Evolutionary conservation across 192 early-diverging fungal species (phyloP), one percentile per base, ranked within the genome.

Genomic region (Backusella mclennaniae): DNA sequence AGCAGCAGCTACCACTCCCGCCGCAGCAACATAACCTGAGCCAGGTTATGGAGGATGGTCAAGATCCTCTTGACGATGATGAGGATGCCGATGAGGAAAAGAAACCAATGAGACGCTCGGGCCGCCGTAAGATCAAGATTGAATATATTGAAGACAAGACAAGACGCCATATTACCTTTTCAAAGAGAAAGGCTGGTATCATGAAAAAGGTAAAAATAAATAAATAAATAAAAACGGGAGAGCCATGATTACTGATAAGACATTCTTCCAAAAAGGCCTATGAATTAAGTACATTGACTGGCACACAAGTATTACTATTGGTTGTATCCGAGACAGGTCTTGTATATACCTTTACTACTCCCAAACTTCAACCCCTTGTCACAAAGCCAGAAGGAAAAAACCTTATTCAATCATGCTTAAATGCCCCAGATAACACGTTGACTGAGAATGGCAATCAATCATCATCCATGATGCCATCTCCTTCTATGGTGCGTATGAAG

Each of bases 301-400:
- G 96, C 66, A 97, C 96, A 17, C 94, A 97, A 83, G 95, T 96
- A 17, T 84, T 97, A 36, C 87, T 97, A 42, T 80, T 97, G 42
- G 95, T 97, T 14, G 96, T 95, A 42, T 96, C 94, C 12, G 96
- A 97, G 81, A 96, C 95, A 59, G 96, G 96, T 35, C 92, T 96
- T 41, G 95, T 97, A n/a, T 96, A 96, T 82, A 96, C 95, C 15
- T 96, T 96, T 80, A 95, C 96, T 7, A 97, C 96, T 23, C 93
- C 93, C 44, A 96, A 95, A 85, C 89, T 97, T 66, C 95, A 96
- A 79, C 94, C 95, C 7, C 86, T 97, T 23, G 95, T 97, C 74
- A 94, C 94, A 21, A 92, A 95, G 83, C 84, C 92, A 15, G 93
- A 96, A 78, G 96, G 94, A 68, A 96, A 96, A 80, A 93, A 93